phyloP scores from a whole-genome alignment of 1,284 basidiomycete species.

The Sanghuangporus sanghuang region DNA sequence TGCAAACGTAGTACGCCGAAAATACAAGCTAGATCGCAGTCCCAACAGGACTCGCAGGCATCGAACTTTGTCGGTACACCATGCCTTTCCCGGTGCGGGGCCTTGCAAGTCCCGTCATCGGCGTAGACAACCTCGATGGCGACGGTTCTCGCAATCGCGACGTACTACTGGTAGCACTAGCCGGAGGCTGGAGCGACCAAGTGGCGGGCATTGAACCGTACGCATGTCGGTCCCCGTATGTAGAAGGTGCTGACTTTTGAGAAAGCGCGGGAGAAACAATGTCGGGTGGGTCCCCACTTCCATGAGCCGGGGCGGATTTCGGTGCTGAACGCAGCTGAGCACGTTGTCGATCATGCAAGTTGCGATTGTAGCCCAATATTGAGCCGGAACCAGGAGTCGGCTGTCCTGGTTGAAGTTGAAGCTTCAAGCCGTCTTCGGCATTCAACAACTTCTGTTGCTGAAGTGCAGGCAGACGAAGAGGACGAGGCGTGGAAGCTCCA shows the following conservation, averaged over 20 bases:
- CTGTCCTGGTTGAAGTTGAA: conserved; percentile 27
- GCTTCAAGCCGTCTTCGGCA: background rate
- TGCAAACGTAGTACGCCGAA: background rate
- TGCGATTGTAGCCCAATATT: conserved; percentile 34
- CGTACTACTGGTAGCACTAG: background rate
- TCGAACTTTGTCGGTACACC: conserved; percentile 40
- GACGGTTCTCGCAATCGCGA: background rate
- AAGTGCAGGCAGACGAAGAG: conserved; percentile 17
- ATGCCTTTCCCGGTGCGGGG: conserved; percentile 67
- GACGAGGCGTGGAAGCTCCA: conserved; percentile 13
- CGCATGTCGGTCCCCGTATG: background rate
- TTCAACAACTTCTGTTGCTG: conserved; percentile 2
- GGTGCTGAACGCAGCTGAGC: conserved; percentile 23
- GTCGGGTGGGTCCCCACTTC: background rate
- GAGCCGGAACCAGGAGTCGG: conserved; percentile 25
- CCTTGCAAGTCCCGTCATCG: conserved; percentile 25
- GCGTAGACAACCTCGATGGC: conserved; percentile 16
- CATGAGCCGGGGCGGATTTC: conserved; percentile 8
- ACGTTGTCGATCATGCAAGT: conserved; percentile 34
- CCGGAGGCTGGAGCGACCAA: background rate
- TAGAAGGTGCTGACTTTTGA: background rate
- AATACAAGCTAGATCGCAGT: background rate
- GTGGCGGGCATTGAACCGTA: conserved; percentile 1
- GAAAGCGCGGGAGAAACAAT: background rate
- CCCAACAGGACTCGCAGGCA: background rate